Conservation (phyloP, 2,329 filamentous ascomycete species). For the Geosmithia morbida region DNA sequence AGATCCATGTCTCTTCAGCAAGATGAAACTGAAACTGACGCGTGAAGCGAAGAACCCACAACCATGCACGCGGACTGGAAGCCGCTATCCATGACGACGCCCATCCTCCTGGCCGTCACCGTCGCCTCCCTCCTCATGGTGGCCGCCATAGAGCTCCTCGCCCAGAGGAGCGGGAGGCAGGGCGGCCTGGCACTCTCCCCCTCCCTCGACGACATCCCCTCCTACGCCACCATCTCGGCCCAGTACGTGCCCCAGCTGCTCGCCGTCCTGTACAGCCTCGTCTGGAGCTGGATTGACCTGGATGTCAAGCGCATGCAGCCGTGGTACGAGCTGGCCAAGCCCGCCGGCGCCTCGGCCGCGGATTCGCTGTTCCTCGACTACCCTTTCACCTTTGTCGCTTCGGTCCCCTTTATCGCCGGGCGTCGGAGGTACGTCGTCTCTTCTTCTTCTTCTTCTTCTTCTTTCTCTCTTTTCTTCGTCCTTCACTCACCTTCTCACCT, state of each 20-base stretch:
- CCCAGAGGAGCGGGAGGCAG: conserved; percentile 19
- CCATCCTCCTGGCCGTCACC: conserved; percentile 19
- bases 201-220: conserved; percentile 16
- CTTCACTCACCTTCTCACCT: too few species aligned
- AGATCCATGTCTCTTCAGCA: background rate
- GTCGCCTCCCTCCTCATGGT: conserved; percentile 23
- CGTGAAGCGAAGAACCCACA: background rate
- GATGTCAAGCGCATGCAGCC: conserved; percentile 45
- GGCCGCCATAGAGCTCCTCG: conserved; percentile 26
- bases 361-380: conserved; percentile 39
- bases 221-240: conserved; percentile 21
- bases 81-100: conserved; percentile 5
- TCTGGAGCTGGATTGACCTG: conserved; percentile 46
- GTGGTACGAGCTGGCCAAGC: conserved; percentile 39
- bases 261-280: conserved; percentile 37
- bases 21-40: background rate
- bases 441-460: too few species aligned
- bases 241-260: conserved; percentile 37
- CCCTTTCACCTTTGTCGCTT: conserved; percentile 22
- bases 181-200: conserved; percentile 22
- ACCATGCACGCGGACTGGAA: conserved; percentile 2
- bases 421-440: conserved; percentile 18
- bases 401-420: conserved; percentile 15
- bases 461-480: too few species aligned
- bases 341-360: conserved; percentile 22